phyloP scores from a whole-genome alignment of 148 eudicot species.

The Heliamphora exappendiculata region DNA sequence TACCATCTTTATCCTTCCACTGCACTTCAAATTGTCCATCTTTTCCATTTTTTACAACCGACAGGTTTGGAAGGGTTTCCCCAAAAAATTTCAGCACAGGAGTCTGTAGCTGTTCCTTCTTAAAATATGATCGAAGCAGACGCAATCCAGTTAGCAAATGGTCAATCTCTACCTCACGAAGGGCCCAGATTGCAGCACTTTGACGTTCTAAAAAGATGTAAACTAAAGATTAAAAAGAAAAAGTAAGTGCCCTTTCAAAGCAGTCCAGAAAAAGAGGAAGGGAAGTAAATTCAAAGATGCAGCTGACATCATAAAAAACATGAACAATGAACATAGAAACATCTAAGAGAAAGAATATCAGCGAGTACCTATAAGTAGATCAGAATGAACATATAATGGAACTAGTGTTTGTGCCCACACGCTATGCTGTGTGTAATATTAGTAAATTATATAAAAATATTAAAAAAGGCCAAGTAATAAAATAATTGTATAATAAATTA shows the following conservation, averaged over 20 bases:
- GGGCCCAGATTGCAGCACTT: slow-evolving; percentile 61
- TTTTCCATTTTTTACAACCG: slow-evolving; percentile 30
- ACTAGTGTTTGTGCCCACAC: no score
- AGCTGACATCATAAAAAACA: background rate
- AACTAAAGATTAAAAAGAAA: background rate
- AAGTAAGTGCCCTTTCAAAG: background rate
- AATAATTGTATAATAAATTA: no score
- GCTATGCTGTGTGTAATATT: no score
- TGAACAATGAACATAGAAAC: background rate
- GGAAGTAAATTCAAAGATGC: background rate
- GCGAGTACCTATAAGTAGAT: background rate
- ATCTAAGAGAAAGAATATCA: background rate
- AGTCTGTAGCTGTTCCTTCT: slow-evolving; percentile 45
- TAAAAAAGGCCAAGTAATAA: background rate
- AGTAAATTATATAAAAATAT: background rate
- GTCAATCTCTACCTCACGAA: slow-evolving; percentile 69
- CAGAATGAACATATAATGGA: background rate
- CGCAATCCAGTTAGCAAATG: slow-evolving; percentile 51
- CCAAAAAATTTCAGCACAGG: slow-evolving; percentile 57
- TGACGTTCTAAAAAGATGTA: slow-evolving; percentile 39
- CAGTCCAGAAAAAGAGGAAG: background rate
- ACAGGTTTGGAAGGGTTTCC: slow-evolving; percentile 66
- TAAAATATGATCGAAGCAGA: slow-evolving; percentile 59
- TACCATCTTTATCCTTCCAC: slow-evolving; percentile 50
- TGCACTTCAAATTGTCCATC: slow-evolving; percentile 56